Evolutionary conservation across 108 stramenopile species (phyloP), one percentile per base, ranked within the genome.

Genomic region (Fistulifera solaris): DNA sequence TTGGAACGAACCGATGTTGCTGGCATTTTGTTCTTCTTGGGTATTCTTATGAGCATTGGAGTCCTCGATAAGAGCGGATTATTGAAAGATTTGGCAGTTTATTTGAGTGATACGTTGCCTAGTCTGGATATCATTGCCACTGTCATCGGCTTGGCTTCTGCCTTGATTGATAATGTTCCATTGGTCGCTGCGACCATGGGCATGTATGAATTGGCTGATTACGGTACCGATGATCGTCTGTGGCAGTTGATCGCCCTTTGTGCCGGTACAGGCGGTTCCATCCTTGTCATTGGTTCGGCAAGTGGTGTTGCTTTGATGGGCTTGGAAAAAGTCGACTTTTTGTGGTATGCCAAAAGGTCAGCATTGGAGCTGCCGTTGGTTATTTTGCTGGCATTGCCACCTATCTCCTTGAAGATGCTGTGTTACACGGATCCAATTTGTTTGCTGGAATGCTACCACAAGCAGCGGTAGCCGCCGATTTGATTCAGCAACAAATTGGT

Each of bases 211-310:
- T 59, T 95, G 12, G 46, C 77, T 22, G 86, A 91, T 18, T 89
- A 74, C 53, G 88, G 82, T 24, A 89, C 89, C 12, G 94, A 95
- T 63, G 89, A 90, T 63, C 78, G 68, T 35, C 73, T 95, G 27
- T 95, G 94, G 94, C 94, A 95, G 69, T 73, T 95, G 15, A 93
- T 95, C 67, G 94, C 94, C 12, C 79, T 93, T 17, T 95, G 94
- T 63, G 94, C 94, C 5, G 94, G 94, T 54, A 95, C 94, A 15
- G 94, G 94, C 52, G 94, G 94, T 25, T 91, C 89, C 38, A 90
- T 95, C 61, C 67, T 95, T 54, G 80, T 95, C 8, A 95, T 95
- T 60, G 94, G 94, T 10, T 85, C 83, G 38, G 94, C 94, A 1
- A 83, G 81, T 68, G 94, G 94, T 23, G 94, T 95, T 35, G 94